Evolutionary conservation across 2,329 filamentous ascomycete genomes (phyloP).

Genomic region (Dryadomyces quercus-mongolicae): DNA sequence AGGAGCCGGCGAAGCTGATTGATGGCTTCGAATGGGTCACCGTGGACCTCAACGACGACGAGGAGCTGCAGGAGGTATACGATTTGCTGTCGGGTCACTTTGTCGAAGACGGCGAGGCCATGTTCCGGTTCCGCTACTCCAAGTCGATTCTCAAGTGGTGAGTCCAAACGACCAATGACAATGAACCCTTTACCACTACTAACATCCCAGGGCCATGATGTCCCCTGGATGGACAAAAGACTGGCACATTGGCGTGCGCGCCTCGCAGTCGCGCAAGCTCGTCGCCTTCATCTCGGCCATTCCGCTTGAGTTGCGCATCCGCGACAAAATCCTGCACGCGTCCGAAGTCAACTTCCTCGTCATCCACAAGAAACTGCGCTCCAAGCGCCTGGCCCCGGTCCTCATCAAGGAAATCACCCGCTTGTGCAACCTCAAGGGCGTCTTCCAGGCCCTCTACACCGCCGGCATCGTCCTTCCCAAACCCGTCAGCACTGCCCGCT

Average conservation of each 20-base stretch:
- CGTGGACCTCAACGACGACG: conserved; percentile 69
- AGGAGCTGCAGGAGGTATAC: conserved; percentile 78
- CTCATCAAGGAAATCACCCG: conserved; percentile 97
- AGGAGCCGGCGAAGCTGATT: conserved; percentile 61
- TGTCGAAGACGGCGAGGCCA: conserved; percentile 92
- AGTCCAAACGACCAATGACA: too few species aligned
- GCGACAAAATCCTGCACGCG: conserved; percentile 60
- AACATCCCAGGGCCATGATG: conserved; percentile 78
- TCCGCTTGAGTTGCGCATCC: conserved; percentile 70
- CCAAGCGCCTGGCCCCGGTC: conserved; percentile 83
- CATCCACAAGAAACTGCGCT: conserved; percentile 93
- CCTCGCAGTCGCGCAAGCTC: conserved; percentile 69
- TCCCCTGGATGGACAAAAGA: conserved; percentile 86
- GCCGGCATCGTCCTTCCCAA: conserved; percentile 83
- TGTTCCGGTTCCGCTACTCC: conserved; percentile 97
- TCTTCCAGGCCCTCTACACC: conserved; percentile 95
- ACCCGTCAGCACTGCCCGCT: conserved; percentile 84
- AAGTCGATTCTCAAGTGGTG: conserved; percentile 80
- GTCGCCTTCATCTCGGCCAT: conserved; percentile 95
- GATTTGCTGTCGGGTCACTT: conserved; percentile 88
- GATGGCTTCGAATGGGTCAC: conserved; percentile 91
- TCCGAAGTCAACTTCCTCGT: conserved; percentile 98
- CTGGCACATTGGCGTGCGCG: conserved; percentile 92
- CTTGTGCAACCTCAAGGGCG: conserved; percentile 71
- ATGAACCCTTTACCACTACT: conserved; percentile 1